Evolutionary conservation across 2,329 filamentous ascomycete species (phyloP), one percentile per base, ranked within the genome.

Genomic region (Colletotrichum eleusines): DNA sequence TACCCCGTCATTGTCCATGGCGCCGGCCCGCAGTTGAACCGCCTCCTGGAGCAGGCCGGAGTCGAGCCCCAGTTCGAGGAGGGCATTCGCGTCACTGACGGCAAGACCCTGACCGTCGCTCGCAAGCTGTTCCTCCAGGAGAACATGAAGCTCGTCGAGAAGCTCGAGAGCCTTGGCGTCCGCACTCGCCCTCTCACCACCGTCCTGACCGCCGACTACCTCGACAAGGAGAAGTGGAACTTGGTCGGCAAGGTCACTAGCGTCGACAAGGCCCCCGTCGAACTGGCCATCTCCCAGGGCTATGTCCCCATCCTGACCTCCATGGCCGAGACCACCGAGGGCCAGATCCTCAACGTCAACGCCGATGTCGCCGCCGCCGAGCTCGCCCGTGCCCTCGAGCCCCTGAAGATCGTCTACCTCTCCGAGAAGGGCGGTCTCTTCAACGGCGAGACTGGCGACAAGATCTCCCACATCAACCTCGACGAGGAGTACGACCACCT

Each of bases 371-470:
- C 95, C 44, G 96, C 96, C 38, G 95, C 95, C 74, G 95, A 98
- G 84, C 87, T 99, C 72, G 95, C 96, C 31, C 91, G 94, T 71
- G 90, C 93, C 67, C 86, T 99, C 64, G 91, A 98, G 82, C 96
- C 96, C 33, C 85, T 98, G 77, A 99, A 99, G 89, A 95, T 98
- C 72, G 95, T 99, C 71, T 99, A 98, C 80, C 87, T 98, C n/a
- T 97, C 94, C 6, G 96, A 99, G 84, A 98, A 98, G 87, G 96
- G 96, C 60, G 96, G 95, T 9, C 84, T 99, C 42, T 97, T 97
- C 83, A 94, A 98, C 79, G 95, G 94, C 71, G 93, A 97, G 74
- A 93, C 91, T n/a, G 92, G 92, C 70, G 92, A 95, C 85, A 97
- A 97, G 85, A 98, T 98, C 78, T 97, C 95, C 7, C 93, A 92